Evolutionary conservation across 495 filamentous ascomycete species (phyloP).

Genomic region (Trichoderma virens): DNA sequence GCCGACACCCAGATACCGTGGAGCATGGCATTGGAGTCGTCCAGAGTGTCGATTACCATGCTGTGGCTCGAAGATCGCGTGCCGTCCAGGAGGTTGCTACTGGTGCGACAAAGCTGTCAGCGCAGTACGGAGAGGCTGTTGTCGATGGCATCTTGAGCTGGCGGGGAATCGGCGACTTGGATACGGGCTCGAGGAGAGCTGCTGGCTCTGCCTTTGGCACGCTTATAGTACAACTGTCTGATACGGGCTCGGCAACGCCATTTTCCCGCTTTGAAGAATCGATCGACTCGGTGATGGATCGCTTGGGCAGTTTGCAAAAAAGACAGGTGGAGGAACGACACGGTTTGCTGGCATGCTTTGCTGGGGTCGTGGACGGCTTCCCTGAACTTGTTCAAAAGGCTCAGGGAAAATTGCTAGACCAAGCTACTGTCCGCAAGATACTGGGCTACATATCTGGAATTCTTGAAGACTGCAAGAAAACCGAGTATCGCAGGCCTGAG

Average conservation of each 20-base stretch:
- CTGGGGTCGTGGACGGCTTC: slow-evolving; percentile 31
- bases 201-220: slow-evolving; percentile 62
- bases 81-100: slow-evolving; percentile 71
- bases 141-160: slow-evolving; percentile 69
- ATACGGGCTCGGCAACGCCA: slow-evolving; percentile 15
- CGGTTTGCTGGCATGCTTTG: slow-evolving; percentile 57
- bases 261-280: slow-evolving; percentile 22
- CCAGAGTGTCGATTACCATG: slow-evolving; percentile 86
- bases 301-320: slow-evolving; percentile 39
- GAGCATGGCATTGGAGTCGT: slow-evolving; percentile 73
- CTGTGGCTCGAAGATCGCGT: slow-evolving; percentile 75
- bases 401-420: background rate
- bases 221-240: slow-evolving; percentile 38
- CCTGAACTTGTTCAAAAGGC: slow-evolving; percentile 12
- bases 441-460: slow-evolving; percentile 21
- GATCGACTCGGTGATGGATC: slow-evolving; percentile 30
- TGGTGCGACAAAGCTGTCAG: slow-evolving; percentile 53
- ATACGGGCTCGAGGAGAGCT: slow-evolving; percentile 60
- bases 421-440: background rate
- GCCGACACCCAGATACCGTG: slow-evolving; percentile 80
- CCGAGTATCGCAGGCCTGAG: slow-evolving; percentile 54
- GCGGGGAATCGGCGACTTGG: slow-evolving; percentile 75
- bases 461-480: slow-evolving; percentile 27
- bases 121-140: slow-evolving; percentile 62
- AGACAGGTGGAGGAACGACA: slow-evolving; percentile 61